A percentile compares a stretch with the other conserved stretches of the same genome.
phyloP scores from a whole-genome alignment of 2,329 filamentous ascomycete genomes.

The Fonsecaea erecta region DNA sequence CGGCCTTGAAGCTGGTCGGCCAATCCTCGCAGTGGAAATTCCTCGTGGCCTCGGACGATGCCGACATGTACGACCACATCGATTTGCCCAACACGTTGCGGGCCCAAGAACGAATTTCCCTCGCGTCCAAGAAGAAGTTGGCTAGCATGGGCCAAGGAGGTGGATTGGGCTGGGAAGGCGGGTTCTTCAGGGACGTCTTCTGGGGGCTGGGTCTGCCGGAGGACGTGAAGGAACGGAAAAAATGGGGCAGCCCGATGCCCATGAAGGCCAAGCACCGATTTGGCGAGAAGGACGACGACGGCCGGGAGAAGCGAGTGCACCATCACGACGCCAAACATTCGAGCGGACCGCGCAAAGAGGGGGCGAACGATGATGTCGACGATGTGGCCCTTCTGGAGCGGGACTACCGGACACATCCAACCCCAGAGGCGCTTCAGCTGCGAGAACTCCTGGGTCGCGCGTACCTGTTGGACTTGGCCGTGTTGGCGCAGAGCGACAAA shows the following conservation, averaged over 20 bases:
- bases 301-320: slow-evolving; percentile 12
- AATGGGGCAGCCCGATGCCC: slow-evolving; percentile 25
- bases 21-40: slow-evolving; percentile 28
- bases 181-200: slow-evolving; percentile 81
- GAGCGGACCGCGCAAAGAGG: neutral
- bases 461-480: slow-evolving; percentile 79
- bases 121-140: slow-evolving; percentile 74
- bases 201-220: slow-evolving; percentile 70
- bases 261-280: slow-evolving; percentile 24
- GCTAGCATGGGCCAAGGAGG: slow-evolving; percentile 25
- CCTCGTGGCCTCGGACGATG: slow-evolving; percentile 80
- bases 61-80: slow-evolving; percentile 66
- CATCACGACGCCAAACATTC: slow-evolving; percentile 8
- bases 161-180: slow-evolving; percentile 79
- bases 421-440: slow-evolving; percentile 62
- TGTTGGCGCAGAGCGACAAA: slow-evolving; percentile 70
- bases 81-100: slow-evolving; percentile 50
- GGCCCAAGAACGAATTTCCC: slow-evolving; percentile 76
- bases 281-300: slow-evolving; percentile 8
- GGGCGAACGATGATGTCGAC: neutral
- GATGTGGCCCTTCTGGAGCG: neutral
- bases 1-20: slow-evolving; percentile 56
- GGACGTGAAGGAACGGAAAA: slow-evolving; percentile 41
- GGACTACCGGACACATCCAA: slow-evolving; percentile 39
- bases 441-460: slow-evolving; percentile 77